These are phyloP conservation scores for Globisporangium canariense DNA, from an alignment of 352 stramenopile genomes.

Conservation along the genomic window DNA sequence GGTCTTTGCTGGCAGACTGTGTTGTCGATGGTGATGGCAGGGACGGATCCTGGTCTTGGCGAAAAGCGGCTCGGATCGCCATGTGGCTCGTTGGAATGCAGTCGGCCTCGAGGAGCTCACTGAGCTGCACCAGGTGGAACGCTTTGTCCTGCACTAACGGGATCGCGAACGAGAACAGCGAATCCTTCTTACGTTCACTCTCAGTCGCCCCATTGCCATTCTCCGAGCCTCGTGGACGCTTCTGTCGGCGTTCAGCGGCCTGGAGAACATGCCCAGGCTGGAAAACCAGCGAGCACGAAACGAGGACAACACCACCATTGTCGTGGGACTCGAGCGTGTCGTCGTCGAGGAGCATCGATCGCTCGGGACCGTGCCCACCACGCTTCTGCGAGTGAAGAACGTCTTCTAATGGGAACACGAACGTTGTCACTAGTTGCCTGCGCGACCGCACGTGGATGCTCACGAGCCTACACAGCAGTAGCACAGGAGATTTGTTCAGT, in stretches of 20 bases:
- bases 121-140: slow-evolving; percentile 35
- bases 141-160: slow-evolving; percentile 29
- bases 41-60: slow-evolving; percentile 31
- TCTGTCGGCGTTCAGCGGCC: neutral
- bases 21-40: slow-evolving; percentile 8
- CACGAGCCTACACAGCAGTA: slow-evolving; percentile 22
- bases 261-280: slow-evolving; percentile 14
- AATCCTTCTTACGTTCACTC: neutral
- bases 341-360: slow-evolving; percentile 28
- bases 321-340: slow-evolving; percentile 27
- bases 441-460: slow-evolving; percentile 33
- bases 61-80: slow-evolving; percentile 33
- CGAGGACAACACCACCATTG: slow-evolving; percentile 20
- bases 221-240: neutral
- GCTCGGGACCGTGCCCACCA: slow-evolving; percentile 6
- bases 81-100: slow-evolving; percentile 30
- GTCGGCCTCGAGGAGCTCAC: slow-evolving; percentile 25
- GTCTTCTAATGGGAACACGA: slow-evolving; percentile 34
- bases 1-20: neutral
- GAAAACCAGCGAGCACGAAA: slow-evolving; percentile 45
- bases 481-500: neutral
- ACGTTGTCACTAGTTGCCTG: slow-evolving; percentile 24
- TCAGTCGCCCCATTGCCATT: neutral
- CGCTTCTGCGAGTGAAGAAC: neutral
- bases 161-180: slow-evolving; percentile 29